phyloP scores from a whole-genome alignment of 148 eudicot genomes.

The Oxyria digyna region DNA sequence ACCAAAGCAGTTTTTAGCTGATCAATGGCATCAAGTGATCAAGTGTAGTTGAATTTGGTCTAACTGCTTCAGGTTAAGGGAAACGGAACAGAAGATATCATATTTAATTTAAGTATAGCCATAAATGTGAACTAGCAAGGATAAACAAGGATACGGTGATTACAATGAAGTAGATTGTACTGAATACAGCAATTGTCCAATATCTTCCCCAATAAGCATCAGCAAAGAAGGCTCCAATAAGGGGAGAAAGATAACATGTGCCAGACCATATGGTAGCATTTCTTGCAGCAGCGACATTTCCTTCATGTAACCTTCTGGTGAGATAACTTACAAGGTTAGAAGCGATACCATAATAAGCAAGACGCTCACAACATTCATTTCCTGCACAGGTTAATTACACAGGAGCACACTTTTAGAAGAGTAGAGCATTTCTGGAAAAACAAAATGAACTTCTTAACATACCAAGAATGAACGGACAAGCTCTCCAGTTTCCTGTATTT shows the following conservation, averaged over 20 bases:
- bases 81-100: neutral
- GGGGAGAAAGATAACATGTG: conserved; percentile 14
- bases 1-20: neutral
- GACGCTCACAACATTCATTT: conserved; percentile 13
- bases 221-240: conserved; percentile 12
- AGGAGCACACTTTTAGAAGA: conserved; percentile 7
- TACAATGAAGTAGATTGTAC: conserved; percentile 7
- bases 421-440: neutral
- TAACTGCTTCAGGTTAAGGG: neutral
- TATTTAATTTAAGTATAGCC: neutral
- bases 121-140: neutral
- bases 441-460: neutral
- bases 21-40: too few relatives aligned
- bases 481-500: conserved; percentile 61
- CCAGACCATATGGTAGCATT: conserved; percentile 12
- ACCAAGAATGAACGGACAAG: conserved; percentile 33
- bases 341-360: conserved; percentile 10
- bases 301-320: neutral
- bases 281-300: conserved; percentile 13
- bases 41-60: neutral
- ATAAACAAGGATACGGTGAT: neutral
- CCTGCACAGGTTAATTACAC: conserved; percentile 1
- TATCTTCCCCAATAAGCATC: conserved; percentile 17
- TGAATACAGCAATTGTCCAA: conserved; percentile 12
- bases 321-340: conserved; percentile 12